Base-by-base conservation (phyloP, 2,329 filamentous ascomycete species). In the Chrysoporthe cubensis region DNA sequence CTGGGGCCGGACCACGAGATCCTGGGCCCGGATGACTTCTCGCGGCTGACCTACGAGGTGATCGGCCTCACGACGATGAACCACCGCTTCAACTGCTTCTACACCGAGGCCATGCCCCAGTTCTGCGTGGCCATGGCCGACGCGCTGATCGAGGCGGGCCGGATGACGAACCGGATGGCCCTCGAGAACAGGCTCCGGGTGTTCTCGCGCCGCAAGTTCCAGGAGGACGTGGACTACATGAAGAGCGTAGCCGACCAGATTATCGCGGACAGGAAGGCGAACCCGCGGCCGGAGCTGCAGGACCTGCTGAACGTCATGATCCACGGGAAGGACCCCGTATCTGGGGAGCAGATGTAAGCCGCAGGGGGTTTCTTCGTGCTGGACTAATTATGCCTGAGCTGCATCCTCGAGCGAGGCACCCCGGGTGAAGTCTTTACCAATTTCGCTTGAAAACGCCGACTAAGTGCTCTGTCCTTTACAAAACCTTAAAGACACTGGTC, bases 11-110 rank as follows among this genome's bases (percentile, higher is more conserved):
- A 71, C n/a, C 62, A 70, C 59, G 62, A 65, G 18, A 71, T 72
- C 59, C 43, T 37, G 4, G 66, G 64, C 32, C 64, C 60, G 7
- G 70, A 70, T 14, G 68, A 71, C 61, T 72, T 72, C 61, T 69
- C 71, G 6, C 54, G 69, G 13, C 68, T 72, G 8, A 66, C 70
- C n/a, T 70, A 70, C 48, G 71, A 72, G 34, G 66, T 70, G n/a
- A 71, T 72, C 62, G 71, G 66, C 2, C 62, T 72, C 21, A 69
- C 66, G 42, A 67, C 71, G 26, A 69, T 72, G 65, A 69, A 69
- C 66, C 64, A 71, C 46, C 70, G 71, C 63, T 71, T 72, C 68
- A 72, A 72, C 54, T 69, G 65, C 14, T 72, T 72, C 50, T 72
- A 72, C 61, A 44, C 44, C 46, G 70, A 72, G 6, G 67, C 69